Conservation (phyloP, 441 rosid species). For the Adansonia gregorii region DNA sequence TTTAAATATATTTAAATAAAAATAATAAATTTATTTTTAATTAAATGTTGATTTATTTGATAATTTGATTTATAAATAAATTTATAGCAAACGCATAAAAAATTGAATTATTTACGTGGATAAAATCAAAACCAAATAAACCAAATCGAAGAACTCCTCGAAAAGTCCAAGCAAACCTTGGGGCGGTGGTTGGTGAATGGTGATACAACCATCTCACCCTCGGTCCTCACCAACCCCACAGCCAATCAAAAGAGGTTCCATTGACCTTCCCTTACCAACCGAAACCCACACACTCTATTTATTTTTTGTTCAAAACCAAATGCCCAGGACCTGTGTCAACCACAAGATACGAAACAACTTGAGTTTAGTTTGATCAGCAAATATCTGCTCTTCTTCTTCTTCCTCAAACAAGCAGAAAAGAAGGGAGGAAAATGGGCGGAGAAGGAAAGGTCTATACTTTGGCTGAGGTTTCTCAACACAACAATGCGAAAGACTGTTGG, state of each 20-base stretch:
- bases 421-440: constrained; percentile 51
- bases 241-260: not conserved
- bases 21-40: not conserved
- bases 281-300: not conserved
- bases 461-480: constrained; percentile 76
- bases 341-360: not conserved
- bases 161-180: not conserved
- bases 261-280: not conserved
- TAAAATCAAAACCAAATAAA: not conserved
- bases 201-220: not conserved
- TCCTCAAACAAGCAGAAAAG: not conserved
- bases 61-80: no score
- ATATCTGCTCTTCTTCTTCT: not conserved
- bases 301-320: not conserved
- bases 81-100: no score
- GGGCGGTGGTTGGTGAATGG: not conserved
- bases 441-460: constrained; percentile 61
- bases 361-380: constrained; percentile 13
- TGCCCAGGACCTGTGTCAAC: not conserved
- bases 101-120: no score
- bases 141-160: not conserved
- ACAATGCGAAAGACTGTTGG: constrained; percentile 69
- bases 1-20: no score
- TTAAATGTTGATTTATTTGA: no score
- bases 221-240: constrained; percentile 5